These are phyloP conservation scores for Mortierella sp. DNA, from an alignment of 371 early-diverging fungal species.

Conservation along the genomic window DNA sequence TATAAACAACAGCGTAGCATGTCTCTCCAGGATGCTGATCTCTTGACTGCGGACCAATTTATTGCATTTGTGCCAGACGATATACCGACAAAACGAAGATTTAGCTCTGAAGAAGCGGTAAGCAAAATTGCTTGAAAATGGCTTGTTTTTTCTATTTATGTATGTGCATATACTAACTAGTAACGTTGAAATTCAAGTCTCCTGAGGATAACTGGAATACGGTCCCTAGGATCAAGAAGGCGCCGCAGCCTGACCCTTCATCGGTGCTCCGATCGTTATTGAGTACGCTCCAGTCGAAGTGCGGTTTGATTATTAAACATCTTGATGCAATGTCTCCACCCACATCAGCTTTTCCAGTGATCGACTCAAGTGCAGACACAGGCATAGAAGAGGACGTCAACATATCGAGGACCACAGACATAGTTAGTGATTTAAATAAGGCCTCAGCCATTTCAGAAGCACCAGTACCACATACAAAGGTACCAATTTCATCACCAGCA, in stretches of 20 bases:
- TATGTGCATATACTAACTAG: not conserved
- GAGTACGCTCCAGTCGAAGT: constrained; percentile 22
- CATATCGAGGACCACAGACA: not conserved
- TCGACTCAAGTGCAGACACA: not conserved
- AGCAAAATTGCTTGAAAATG: not conserved
- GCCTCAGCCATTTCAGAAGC: not conserved
- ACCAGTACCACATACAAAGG: not conserved
- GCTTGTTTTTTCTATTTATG: not conserved
- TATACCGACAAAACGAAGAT: constrained; percentile 32
- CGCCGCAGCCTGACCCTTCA: constrained; percentile 24
- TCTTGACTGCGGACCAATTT: constrained; percentile 52
- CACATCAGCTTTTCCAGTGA: not conserved
- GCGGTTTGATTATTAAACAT: constrained; percentile 17
- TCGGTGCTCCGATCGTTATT: constrained; percentile 14
- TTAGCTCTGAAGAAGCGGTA: constrained; percentile 51
- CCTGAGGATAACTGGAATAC: constrained; percentile 15
- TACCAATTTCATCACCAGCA: not conserved
- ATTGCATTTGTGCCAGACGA: constrained; percentile 46
- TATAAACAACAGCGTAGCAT: constrained; percentile 50
- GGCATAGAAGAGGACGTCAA: not conserved
- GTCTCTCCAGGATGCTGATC: constrained; percentile 53
- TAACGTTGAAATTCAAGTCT: not conserved
- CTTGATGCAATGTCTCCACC: constrained; percentile 11
- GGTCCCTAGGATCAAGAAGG: constrained; percentile 1
- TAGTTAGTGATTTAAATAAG: not conserved